phyloP scores from a whole-genome alignment of 1,139 yeast genomes.

The Magnusiomyces sp. region DNA sequence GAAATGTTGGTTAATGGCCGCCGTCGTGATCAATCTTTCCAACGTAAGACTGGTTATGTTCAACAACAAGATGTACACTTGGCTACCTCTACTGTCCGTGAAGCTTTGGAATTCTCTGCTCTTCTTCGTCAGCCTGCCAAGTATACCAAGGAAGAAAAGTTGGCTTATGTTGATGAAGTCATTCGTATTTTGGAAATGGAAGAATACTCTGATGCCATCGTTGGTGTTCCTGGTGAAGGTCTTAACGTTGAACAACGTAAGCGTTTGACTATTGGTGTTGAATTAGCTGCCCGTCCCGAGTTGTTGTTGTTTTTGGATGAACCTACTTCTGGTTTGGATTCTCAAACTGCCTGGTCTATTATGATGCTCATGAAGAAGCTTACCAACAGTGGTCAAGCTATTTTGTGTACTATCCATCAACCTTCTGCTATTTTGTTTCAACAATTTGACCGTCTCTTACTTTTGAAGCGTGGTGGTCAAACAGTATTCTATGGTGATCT shows the following conservation, averaged over 20 bases:
- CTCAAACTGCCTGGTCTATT: slow-evolving; percentile 49
- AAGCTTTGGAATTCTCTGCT: slow-evolving; percentile 64
- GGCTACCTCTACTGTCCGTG: slow-evolving; percentile 62
- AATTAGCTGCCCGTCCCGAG: slow-evolving; percentile 80
- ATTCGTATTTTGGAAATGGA: slow-evolving; percentile 65
- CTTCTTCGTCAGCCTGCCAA: slow-evolving; percentile 54
- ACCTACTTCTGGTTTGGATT: slow-evolving; percentile 53
- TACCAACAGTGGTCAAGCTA: slow-evolving; percentile 71
- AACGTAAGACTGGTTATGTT: slow-evolving; percentile 72
- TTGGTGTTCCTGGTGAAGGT: slow-evolving; percentile 62
- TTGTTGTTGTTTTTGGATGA: slow-evolving; percentile 55
- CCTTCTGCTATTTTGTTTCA: slow-evolving; percentile 67
- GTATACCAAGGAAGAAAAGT: slow-evolving; percentile 50
- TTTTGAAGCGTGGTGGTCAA: slow-evolving; percentile 62
- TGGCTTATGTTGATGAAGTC: slow-evolving; percentile 63
- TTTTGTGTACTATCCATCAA: slow-evolving; percentile 71
- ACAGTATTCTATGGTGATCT: slow-evolving; percentile 75
- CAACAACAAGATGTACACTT: slow-evolving; percentile 72
- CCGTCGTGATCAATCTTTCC: slow-evolving; percentile 62
- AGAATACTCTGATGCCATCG: slow-evolving; percentile 66
- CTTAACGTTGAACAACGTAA: slow-evolving; percentile 74
- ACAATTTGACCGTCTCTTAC: slow-evolving; percentile 63
- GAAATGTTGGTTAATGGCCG: slow-evolving; percentile 66
- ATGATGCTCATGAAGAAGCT: slow-evolving; percentile 45
- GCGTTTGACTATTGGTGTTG: slow-evolving; percentile 74